These are phyloP conservation scores for Colletotrichum agaves DNA, from an alignment of 2,329 filamentous ascomycete species.

Conservation along the genomic window DNA sequence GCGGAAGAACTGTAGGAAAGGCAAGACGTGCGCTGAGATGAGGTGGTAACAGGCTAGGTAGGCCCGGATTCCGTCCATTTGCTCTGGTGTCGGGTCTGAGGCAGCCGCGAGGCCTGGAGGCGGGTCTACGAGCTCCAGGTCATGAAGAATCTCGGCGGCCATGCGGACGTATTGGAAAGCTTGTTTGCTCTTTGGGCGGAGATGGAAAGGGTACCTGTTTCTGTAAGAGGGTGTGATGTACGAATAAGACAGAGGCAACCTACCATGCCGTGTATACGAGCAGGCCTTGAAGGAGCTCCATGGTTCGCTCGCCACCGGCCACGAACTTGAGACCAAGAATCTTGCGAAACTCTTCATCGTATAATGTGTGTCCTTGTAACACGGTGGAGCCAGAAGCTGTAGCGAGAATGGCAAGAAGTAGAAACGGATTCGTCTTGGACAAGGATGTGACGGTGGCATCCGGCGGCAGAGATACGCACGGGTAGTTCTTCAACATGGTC, in stretches of 20 bases:
- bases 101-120: slow-evolving; percentile 39
- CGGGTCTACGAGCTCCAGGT: slow-evolving; percentile 61
- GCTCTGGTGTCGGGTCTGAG: slow-evolving; percentile 41
- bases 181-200: slow-evolving; percentile 62
- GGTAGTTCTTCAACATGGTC: slow-evolving; percentile 56
- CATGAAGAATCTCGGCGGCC: slow-evolving; percentile 60
- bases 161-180: slow-evolving; percentile 63
- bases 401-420: slow-evolving; percentile 64
- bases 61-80: slow-evolving; percentile 56
- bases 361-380: slow-evolving; percentile 62
- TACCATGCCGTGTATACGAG: slow-evolving; percentile 69
- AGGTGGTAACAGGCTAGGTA: slow-evolving; percentile 59
- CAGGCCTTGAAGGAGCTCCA: slow-evolving; percentile 67
- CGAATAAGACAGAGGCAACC: slow-evolving; percentile 21
- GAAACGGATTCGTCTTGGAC: slow-evolving; percentile 60
- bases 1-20: slow-evolving; percentile 31
- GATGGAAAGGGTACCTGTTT: slow-evolving; percentile 64
- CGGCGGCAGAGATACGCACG: slow-evolving; percentile 54
- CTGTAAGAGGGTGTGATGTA: slow-evolving; percentile 8
- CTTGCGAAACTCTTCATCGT: slow-evolving; percentile 69
- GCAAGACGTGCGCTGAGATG: slow-evolving; percentile 51
- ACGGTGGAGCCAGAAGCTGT: slow-evolving; percentile 59
- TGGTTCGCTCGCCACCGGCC: slow-evolving; percentile 64
- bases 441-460: slow-evolving; percentile 56
- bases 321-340: slow-evolving; percentile 67